A percentile compares a stretch with the other conserved stretches of the same genome.
Conservation (phyloP, 176 grass and related monocot species). For the Raddia guianensis region DNA sequence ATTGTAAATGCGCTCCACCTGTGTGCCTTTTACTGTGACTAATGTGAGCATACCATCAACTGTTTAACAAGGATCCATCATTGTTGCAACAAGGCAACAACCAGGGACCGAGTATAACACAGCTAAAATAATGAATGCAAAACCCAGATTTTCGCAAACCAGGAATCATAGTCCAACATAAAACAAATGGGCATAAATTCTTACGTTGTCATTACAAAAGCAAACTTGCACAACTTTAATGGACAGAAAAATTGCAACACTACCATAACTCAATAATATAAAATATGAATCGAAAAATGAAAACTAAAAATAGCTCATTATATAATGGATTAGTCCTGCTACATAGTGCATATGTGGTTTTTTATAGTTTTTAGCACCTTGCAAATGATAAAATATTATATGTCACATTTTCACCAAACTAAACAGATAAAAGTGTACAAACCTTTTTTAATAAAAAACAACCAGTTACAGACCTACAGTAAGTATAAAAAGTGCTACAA, state of each 20-base stretch:
- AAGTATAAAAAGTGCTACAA: background rate
- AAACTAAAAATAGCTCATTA: background rate
- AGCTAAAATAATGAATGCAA: background rate
- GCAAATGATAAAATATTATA: background rate
- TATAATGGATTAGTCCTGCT: background rate
- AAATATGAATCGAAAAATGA: background rate
- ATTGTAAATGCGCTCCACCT: constrained; percentile 17
- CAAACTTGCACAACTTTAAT: constrained; percentile 18
- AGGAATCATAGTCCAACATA: background rate
- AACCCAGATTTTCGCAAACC: background rate
- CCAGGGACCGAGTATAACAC: background rate
- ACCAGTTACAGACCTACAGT: no score
- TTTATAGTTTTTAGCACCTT: constrained; percentile 2
- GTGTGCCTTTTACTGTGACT: background rate
- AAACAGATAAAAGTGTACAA: background rate
- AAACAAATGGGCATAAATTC: background rate
- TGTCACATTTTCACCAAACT: constrained; percentile 8
- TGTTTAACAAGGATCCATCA: background rate
- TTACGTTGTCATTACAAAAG: background rate
- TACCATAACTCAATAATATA: constrained; percentile 9
- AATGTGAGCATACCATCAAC: constrained; percentile 19
- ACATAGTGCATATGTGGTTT: background rate
- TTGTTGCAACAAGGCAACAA: background rate
- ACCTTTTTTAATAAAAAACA: background rate
- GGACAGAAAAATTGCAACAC: constrained; percentile 13